Evolutionary conservation across 768 basidiomycete species (phyloP).

Genomic region (Lentinula detonsa): DNA sequence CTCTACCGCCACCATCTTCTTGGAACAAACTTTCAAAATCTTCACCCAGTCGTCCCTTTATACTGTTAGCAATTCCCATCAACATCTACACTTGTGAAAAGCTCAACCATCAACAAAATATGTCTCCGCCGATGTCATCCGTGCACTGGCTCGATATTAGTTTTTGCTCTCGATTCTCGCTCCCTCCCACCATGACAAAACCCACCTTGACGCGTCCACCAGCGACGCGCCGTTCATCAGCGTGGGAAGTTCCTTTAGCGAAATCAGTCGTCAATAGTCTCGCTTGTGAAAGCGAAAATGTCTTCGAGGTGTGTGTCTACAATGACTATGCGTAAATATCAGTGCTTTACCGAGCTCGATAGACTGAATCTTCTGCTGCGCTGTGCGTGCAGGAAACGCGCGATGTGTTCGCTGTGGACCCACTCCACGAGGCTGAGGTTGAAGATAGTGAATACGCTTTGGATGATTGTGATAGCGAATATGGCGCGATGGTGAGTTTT

Average conservation of each 20-base stretch:
- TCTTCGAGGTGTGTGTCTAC: neutral
- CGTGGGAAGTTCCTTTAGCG: constrained; percentile 5
- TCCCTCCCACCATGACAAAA: neutral
- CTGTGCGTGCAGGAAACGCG: constrained; percentile 1
- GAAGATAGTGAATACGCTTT: neutral
- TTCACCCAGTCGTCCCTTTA: too few species aligned
- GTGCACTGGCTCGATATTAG: neutral
- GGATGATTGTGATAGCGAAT: neutral
- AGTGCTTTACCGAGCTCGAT: neutral
- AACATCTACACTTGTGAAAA: neutral
- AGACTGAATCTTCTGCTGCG: neutral
- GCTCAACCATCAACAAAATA: neutral
- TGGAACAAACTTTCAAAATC: too few species aligned
- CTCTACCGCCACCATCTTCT: neutral
- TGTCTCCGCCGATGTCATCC: neutral
- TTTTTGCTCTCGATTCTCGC: neutral
- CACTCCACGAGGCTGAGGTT: neutral
- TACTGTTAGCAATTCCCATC: too few species aligned
- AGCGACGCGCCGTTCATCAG: constrained; percentile 3
- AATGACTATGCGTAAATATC: neutral
- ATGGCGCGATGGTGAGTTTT: neutral
- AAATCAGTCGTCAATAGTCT: neutral
- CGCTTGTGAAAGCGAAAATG: neutral
- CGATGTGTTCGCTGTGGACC: neutral
- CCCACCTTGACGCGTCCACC: neutral